Conservation (phyloP, 2,329 filamentous ascomycete genomes). For the Leptographium radiaticola region DNA sequence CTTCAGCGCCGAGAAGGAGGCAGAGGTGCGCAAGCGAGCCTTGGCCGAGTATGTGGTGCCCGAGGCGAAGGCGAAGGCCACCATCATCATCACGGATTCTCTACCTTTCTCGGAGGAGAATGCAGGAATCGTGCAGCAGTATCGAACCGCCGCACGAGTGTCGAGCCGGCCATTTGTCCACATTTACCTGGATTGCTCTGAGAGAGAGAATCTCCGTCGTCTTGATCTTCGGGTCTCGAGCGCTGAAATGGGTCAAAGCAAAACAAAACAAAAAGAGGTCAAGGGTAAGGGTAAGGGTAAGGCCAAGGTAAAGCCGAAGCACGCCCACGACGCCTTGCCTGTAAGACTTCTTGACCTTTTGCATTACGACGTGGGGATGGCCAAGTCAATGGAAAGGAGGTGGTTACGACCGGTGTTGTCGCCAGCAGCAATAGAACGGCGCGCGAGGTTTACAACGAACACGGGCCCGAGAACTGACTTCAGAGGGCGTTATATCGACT, state of each 20-base stretch:
- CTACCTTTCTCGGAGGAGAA: neutral
- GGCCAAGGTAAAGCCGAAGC: neutral
- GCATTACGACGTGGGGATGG: no score
- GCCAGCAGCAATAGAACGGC: no score
- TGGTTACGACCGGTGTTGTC: neutral
- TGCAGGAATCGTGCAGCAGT: neutral
- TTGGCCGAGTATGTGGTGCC: neutral
- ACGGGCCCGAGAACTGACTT: neutral
- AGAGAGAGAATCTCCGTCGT: neutral
- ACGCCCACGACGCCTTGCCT: neutral
- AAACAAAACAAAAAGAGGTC: no score
- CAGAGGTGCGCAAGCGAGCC: neutral
- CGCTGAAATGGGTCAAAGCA: neutral
- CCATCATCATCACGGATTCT: constrained; percentile 5
- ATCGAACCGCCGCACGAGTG: neutral
- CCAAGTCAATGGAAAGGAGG: neutral
- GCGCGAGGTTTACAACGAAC: no score
- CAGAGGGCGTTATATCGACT: neutral
- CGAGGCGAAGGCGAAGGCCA: neutral
- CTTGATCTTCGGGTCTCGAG: neutral
- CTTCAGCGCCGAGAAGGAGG: neutral
- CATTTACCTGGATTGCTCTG: constrained; percentile 4
- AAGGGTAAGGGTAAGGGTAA: neutral
- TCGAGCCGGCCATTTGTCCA: constrained; percentile 6
- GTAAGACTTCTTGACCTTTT: neutral